Conservation (phyloP, 2,329 filamentous ascomycete genomes). For the Aspergillus sp. region DNA sequence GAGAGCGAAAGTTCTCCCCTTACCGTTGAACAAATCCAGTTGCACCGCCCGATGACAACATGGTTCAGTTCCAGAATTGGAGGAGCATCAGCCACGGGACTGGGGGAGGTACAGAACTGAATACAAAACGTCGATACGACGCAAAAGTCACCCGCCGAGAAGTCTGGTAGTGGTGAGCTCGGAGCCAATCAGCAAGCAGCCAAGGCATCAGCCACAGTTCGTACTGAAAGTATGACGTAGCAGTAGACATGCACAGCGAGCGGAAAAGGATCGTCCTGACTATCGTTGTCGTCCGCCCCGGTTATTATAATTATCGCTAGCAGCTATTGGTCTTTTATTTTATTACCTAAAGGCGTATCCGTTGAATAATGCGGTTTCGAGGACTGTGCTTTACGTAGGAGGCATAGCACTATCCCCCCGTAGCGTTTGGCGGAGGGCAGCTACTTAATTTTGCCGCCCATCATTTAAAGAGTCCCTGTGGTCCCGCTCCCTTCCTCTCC, state of each 20-base stretch:
- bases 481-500: conserved; percentile 8
- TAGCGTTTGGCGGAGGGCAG: conserved; percentile 2
- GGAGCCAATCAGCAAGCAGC: conserved; percentile 6
- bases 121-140: conserved; percentile 8
- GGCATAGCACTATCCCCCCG: neutral
- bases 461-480: conserved; percentile 5
- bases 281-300: neutral
- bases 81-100: neutral
- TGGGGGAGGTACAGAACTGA: neutral
- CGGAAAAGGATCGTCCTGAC: conserved; percentile 3
- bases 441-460: conserved; percentile 9
- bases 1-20: neutral
- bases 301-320: conserved; percentile 1
- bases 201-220: conserved; percentile 14
- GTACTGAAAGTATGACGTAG: conserved; percentile 17
- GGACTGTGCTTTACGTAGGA: conserved; percentile 2
- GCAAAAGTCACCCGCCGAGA: conserved; percentile 12
- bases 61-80: neutral
- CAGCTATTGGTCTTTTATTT: neutral
- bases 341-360: conserved; percentile 1
- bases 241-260: neutral
- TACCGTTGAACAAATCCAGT: neutral
- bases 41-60: conserved; percentile 1
- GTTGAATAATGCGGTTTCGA: neutral
- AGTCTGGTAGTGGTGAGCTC: conserved; percentile 8